Evolutionary conservation across 208 protist genomes (phyloP).

Genomic region (Dictyostelium gargantuum): DNA sequence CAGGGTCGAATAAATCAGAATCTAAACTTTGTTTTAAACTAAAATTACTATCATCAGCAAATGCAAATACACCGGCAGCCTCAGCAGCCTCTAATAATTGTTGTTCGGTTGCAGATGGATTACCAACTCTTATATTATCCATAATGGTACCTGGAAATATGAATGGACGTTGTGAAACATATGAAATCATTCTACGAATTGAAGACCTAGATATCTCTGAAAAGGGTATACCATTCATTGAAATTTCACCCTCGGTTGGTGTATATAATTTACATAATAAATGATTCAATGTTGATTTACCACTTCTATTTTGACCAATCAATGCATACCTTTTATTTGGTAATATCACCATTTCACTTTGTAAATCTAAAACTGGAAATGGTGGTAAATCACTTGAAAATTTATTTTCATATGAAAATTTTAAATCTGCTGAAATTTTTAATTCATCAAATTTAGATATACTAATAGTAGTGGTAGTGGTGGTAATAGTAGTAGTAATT

Average conservation of each 20-base stretch:
- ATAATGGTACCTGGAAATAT: slow-evolving; percentile 77
- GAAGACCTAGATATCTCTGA: slow-evolving; percentile 66
- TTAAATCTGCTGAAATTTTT: slow-evolving; percentile 51
- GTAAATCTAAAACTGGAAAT: slow-evolving; percentile 42
- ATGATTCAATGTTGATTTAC: slow-evolving; percentile 71
- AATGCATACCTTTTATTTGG: slow-evolving; percentile 71
- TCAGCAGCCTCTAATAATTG: slow-evolving; percentile 69
- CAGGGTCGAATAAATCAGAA: neutral
- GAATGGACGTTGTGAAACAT: slow-evolving; percentile 76
- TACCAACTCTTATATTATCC: slow-evolving; percentile 77
- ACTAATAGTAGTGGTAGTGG: neutral
- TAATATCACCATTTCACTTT: slow-evolving; percentile 58
- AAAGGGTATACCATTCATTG: slow-evolving; percentile 72
- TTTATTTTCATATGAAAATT: slow-evolving; percentile 66
- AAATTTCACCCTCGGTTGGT: slow-evolving; percentile 37
- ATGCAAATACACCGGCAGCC: slow-evolving; percentile 75
- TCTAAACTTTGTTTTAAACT: neutral
- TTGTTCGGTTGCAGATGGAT: slow-evolving; percentile 72
- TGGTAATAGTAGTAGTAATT: no score
- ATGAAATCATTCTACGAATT: slow-evolving; percentile 63
- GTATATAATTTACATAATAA: slow-evolving; percentile 73
- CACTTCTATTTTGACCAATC: slow-evolving; percentile 69
- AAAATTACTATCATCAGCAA: slow-evolving; percentile 28
- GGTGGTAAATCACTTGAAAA: neutral
- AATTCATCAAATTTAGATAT: slow-evolving; percentile 61